phyloP scores from a whole-genome alignment of 1,139 yeast species.

The Pichia kudriavzevii region DNA sequence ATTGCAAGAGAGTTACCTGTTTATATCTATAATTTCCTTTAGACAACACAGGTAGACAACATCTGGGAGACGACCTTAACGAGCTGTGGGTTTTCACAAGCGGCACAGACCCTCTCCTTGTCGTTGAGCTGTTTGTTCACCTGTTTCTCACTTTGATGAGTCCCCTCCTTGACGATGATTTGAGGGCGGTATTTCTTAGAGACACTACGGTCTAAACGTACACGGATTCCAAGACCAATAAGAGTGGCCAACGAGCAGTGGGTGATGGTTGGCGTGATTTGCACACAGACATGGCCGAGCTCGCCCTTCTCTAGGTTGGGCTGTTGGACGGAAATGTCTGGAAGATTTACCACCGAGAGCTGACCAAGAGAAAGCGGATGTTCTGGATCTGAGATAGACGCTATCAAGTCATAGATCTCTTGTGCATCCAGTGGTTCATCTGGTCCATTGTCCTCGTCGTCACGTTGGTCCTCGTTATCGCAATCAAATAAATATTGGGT shows the following conservation, averaged over 20 bases:
- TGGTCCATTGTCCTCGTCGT: constrained; percentile 20
- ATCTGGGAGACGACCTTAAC: constrained; percentile 82
- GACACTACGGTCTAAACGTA: constrained; percentile 78
- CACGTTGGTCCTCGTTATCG: constrained; percentile 17
- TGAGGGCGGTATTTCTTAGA: constrained; percentile 80
- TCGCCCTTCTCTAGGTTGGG: constrained; percentile 31
- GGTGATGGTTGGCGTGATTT: constrained; percentile 94
- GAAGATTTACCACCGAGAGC: constrained; percentile 82
- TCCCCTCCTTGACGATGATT: constrained; percentile 78
- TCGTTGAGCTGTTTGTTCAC: constrained; percentile 96
- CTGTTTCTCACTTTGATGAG: constrained; percentile 92
- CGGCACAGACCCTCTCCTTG: constrained; percentile 97
- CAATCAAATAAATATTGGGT: constrained; percentile 7
- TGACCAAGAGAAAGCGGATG: constrained; percentile 95
- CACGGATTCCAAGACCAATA: constrained; percentile 91
- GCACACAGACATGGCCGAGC: constrained; percentile 68
- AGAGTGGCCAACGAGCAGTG: constrained; percentile 95
- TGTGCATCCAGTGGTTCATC: constrained; percentile 67
- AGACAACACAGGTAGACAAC: constrained; percentile 42
- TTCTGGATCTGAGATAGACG: constrained; percentile 93
- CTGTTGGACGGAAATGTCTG: constrained; percentile 66
- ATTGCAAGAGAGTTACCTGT: no score
- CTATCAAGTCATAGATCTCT: constrained; percentile 65
- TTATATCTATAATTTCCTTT: no score
- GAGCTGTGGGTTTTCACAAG: constrained; percentile 93